A percentile compares a stretch with the other conserved stretches of the same genome.
Conservation (phyloP, 73 alveolate genomes). For the Paramecium octaurelia region DNA sequence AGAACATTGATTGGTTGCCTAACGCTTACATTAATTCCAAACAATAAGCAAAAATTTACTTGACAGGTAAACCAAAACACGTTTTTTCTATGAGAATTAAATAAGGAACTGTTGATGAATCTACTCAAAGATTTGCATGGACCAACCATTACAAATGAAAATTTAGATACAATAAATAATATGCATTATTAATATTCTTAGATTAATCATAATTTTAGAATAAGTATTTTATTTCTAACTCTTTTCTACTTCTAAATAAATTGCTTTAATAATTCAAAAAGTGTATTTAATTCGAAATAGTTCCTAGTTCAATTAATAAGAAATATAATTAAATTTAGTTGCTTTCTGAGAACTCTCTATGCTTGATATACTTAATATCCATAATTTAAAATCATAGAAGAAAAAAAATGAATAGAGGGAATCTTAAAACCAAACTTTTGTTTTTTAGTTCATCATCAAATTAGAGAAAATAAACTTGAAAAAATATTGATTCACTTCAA, state of each 20-base stretch:
- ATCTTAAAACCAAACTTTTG: neutral
- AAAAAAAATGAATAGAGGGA: neutral
- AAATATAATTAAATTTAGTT: neutral
- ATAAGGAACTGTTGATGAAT: neutral
- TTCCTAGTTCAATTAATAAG: too few relatives aligned
- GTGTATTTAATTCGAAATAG: too few relatives aligned
- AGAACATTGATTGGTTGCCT: slow-evolving; percentile 16
- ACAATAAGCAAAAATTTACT: neutral
- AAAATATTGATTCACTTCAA: too few relatives aligned
- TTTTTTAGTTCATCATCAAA: too few relatives aligned
- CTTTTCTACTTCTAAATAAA: neutral
- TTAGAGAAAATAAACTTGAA: too few relatives aligned
- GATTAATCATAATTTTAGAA: slow-evolving; percentile 13
- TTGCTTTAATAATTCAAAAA: too few relatives aligned
- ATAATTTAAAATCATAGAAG: neutral
- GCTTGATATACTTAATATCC: neutral
- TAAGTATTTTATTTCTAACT: neutral
- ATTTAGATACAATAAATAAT: neutral
- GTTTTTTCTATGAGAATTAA: neutral
- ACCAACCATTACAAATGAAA: slow-evolving; percentile 23
- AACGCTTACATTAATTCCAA: neutral
- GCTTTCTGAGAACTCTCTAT: neutral
- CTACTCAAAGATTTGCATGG: slow-evolving; percentile 14
- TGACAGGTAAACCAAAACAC: neutral
- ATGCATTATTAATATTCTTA: neutral